These are phyloP conservation scores for Psilocybe subaeruginosa DNA, from an alignment of 768 basidiomycete species.

Conservation along the genomic window DNA sequence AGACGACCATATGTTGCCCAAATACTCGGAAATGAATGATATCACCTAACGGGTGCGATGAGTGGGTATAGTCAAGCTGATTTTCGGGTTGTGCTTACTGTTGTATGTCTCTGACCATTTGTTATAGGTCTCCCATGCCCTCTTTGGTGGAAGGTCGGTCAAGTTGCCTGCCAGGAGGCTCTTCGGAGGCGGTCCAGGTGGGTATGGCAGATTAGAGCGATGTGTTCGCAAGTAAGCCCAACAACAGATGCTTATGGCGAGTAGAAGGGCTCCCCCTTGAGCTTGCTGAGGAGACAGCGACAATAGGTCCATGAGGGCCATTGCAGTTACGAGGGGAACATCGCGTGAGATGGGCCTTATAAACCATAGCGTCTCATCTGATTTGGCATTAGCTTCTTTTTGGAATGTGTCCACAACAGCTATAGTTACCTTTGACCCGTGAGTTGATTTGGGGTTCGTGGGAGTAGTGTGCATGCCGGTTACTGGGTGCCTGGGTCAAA, in stretches of 20 bases:
- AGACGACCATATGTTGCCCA: slow-evolving; percentile 24
- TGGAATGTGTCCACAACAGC: too few relatives aligned
- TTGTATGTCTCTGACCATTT: slow-evolving; percentile 16
- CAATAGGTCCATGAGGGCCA: background rate
- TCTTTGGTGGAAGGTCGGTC: slow-evolving; percentile 2
- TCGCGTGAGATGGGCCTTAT: background rate
- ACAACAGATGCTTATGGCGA: background rate
- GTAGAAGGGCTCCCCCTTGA: background rate
- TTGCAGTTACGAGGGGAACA: background rate
- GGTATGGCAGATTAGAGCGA: background rate
- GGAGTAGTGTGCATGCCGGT: background rate
- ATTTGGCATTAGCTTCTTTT: too few relatives aligned
- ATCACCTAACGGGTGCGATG: slow-evolving; percentile 19
- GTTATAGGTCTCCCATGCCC: slow-evolving; percentile 2
- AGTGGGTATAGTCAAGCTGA: background rate
- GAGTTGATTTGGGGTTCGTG: background rate
- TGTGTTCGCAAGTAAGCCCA: background rate
- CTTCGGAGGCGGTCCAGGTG: slow-evolving; percentile 7
- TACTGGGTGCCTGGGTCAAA: background rate
- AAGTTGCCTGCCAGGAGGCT: slow-evolving; percentile 6
- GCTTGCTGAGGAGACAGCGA: background rate
- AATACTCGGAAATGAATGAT: slow-evolving; percentile 25
- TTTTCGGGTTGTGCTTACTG: background rate
- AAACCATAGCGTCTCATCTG: background rate
- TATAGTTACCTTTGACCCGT: background rate